A percentile compares a stretch with the other conserved stretches of the same genome.
These are phyloP conservation scores for Epipyxis sp. DNA, from an alignment of 108 stramenopile genomes.

Conservation along the genomic window DNA sequence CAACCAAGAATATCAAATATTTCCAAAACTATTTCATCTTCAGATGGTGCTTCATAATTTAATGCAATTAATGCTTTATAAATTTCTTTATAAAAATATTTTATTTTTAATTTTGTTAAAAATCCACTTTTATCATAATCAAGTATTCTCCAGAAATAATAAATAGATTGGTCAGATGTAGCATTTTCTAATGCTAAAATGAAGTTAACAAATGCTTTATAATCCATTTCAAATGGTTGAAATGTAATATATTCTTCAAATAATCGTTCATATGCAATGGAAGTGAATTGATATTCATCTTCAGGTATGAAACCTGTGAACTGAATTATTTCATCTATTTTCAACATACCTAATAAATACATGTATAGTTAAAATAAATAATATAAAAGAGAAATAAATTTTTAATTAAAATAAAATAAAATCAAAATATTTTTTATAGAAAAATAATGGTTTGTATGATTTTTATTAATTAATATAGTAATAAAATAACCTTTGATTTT, in stretches of 20 bases:
- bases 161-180: not conserved
- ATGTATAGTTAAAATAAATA: no score
- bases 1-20: constrained; percentile 1
- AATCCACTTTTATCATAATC: not conserved
- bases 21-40: not conserved
- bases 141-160: not conserved
- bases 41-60: not conserved
- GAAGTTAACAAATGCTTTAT: not conserved
- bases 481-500: no score
- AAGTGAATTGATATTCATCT: not conserved
- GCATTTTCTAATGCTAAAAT: not conserved
- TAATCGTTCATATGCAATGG: not conserved
- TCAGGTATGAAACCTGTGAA: not conserved
- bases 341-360: no score
- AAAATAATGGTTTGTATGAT: no score
- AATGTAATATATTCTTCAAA: not conserved
- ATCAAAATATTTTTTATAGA: no score
- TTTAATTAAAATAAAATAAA: no score
- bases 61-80: not conserved
- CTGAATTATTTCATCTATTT: not conserved
- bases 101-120: not conserved
- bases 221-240: constrained; percentile 11
- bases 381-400: no score
- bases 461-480: no score
- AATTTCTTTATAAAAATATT: not conserved